phyloP scores from a whole-genome alignment of 768 basidiomycete genomes.

The Amyloporia xantha region DNA sequence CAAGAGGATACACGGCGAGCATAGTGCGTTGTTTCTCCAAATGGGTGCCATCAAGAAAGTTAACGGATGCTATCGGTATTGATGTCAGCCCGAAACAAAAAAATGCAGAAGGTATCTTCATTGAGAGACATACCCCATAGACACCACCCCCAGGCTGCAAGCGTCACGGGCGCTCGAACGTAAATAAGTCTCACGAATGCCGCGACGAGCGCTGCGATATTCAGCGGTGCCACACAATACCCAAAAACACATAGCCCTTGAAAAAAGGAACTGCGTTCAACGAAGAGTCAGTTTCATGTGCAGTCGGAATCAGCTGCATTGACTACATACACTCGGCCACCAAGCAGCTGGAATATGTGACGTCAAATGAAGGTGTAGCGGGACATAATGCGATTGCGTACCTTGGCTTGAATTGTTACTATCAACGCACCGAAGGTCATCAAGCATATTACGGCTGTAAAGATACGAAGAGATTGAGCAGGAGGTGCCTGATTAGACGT shows the following conservation, averaged over 20 bases:
- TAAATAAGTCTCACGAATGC: constrained; percentile 83
- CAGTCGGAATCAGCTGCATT: too few relatives aligned
- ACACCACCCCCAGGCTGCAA: constrained; percentile 91
- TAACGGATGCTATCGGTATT: constrained; percentile 65
- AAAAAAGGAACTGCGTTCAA: constrained; percentile 72
- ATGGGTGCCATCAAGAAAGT: constrained; percentile 93
- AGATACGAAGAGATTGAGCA: constrained; percentile 79
- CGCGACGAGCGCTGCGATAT: constrained; percentile 83
- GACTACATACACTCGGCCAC: constrained; percentile 67
- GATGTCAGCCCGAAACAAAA: not conserved
- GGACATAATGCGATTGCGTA: constrained; percentile 21
- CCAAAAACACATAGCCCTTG: constrained; percentile 93
- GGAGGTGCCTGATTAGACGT: constrained; percentile 57
- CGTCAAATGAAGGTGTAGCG: not conserved
- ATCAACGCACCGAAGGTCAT: constrained; percentile 85
- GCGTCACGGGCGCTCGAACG: constrained; percentile 78
- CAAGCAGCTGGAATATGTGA: constrained; percentile 72
- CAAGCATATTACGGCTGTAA: constrained; percentile 91
- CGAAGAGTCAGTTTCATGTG: not conserved
- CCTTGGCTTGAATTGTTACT: constrained; percentile 96
- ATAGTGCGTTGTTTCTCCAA: constrained; percentile 86
- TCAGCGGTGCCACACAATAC: constrained; percentile 90
- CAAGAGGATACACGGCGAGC: constrained; percentile 92
- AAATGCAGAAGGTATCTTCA: not conserved
- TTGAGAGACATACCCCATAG: constrained; percentile 73